Evolutionary conservation across 805 yeast species (phyloP).

Genomic region (Metschnikowia proteae): DNA sequence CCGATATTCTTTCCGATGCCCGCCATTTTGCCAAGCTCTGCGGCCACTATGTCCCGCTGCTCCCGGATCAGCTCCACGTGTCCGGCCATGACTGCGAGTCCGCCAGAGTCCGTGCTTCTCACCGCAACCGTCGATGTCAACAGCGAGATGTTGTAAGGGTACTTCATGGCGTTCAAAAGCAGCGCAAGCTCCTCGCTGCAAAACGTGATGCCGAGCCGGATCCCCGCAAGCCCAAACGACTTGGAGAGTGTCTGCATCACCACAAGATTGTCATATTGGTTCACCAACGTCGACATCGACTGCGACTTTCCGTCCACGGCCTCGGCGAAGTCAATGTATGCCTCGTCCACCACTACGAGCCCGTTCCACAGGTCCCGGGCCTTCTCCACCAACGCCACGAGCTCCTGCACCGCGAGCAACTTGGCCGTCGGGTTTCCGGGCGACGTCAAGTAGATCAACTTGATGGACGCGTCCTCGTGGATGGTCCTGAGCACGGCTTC

Average conservation of each 20-base stretch:
- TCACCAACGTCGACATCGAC: slow-evolving; percentile 75
- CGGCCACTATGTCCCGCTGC: slow-evolving; percentile 55
- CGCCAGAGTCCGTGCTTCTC: slow-evolving; percentile 62
- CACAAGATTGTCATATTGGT: slow-evolving; percentile 74
- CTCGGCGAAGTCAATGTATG: slow-evolving; percentile 76
- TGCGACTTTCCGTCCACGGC: slow-evolving; percentile 35
- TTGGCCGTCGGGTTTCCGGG: slow-evolving; percentile 97
- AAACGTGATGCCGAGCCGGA: slow-evolving; percentile 80
- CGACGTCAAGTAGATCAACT: slow-evolving; percentile 79
- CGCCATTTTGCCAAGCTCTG: slow-evolving; percentile 50
- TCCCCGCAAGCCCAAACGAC: slow-evolving; percentile 95
- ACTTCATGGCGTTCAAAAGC: slow-evolving; percentile 84
- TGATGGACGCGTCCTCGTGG: slow-evolving; percentile 56
- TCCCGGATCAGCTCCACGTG: slow-evolving; percentile 46
- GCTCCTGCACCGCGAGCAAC: slow-evolving; percentile 41
- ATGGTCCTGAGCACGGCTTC: slow-evolving; percentile 52
- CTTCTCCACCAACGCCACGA: slow-evolving; percentile 41
- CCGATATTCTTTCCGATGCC: slow-evolving; percentile 78
- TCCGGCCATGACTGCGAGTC: slow-evolving; percentile 55
- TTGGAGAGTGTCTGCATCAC: slow-evolving; percentile 92
- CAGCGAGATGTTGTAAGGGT: slow-evolving; percentile 90
- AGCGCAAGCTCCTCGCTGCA: slow-evolving; percentile 56
- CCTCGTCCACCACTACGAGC: slow-evolving; percentile 86
- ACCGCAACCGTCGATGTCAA: slow-evolving; percentile 71
- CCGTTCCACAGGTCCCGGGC: slow-evolving; percentile 62